Conservation (phyloP, 192 early-diverging fungal genomes). For the Thoreauomyces humboldtii region DNA sequence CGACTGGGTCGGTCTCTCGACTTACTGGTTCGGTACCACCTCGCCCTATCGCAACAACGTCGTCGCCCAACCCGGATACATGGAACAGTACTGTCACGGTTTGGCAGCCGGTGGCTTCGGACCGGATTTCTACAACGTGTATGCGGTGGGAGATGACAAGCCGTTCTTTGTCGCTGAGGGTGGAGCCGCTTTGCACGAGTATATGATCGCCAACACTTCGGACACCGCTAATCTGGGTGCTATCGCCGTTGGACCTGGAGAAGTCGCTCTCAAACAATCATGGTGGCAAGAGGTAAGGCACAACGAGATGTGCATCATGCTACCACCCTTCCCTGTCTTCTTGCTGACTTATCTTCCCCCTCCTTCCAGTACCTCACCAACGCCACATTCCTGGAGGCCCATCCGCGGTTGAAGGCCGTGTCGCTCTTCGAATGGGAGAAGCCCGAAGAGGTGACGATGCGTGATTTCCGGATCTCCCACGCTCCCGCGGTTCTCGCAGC, state of each 20-base stretch:
- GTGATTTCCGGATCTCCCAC: slow-evolving; percentile 35
- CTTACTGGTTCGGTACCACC: slow-evolving; percentile 30
- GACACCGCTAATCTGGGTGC: not conserved
- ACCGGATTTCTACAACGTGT: slow-evolving; percentile 32
- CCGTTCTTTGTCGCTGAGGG: slow-evolving; percentile 36
- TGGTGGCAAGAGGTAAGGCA: slow-evolving; percentile 40
- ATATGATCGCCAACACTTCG: slow-evolving; percentile 6
- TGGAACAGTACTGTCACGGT: slow-evolving; percentile 10
- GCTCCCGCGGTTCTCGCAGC: slow-evolving; percentile 25
- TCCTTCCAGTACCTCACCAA: slow-evolving; percentile 32
- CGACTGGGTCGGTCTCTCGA: slow-evolving; percentile 47
- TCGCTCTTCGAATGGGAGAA: slow-evolving; percentile 40
- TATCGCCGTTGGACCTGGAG: slow-evolving; percentile 24
- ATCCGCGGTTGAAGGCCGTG: slow-evolving; percentile 39
- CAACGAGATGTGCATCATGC: not conserved
- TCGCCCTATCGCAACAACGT: slow-evolving; percentile 18
- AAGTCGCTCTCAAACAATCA: slow-evolving; percentile 39
- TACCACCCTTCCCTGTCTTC: not conserved
- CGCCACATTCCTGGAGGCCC: slow-evolving; percentile 28
- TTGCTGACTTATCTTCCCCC: slow-evolving; percentile 14
- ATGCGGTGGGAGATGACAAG: slow-evolving; percentile 22
- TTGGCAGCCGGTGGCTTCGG: not conserved
- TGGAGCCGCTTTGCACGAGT: slow-evolving; percentile 32
- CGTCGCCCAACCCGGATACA: slow-evolving; percentile 6
- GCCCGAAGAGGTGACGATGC: slow-evolving; percentile 26